These are phyloP conservation scores for Naumovozyma baii DNA, from an alignment of 805 yeast genomes.

Conservation along the genomic window DNA sequence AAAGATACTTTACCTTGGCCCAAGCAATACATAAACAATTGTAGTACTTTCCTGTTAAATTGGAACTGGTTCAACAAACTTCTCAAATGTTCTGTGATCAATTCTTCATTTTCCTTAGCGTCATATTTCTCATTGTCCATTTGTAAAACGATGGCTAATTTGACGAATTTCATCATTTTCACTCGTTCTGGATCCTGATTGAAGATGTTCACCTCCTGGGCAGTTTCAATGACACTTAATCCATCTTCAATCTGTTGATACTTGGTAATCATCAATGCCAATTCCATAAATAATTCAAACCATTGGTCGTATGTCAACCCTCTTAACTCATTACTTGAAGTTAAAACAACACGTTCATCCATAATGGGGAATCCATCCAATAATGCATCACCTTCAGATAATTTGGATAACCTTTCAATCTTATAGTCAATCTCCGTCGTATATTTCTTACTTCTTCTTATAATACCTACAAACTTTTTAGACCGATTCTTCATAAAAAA, in stretches of 20 bases:
- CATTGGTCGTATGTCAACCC: conserved; percentile 72
- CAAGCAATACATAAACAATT: conserved; percentile 58
- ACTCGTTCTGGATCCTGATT: conserved; percentile 52
- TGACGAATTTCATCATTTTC: conserved; percentile 51
- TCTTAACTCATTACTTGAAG: conserved; percentile 53
- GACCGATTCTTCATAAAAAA: conserved; percentile 73
- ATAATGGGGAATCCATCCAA: conserved; percentile 29
- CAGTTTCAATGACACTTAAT: conserved; percentile 57
- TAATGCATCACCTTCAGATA: conserved; percentile 46
- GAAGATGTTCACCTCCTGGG: conserved; percentile 72
- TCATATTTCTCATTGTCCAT: conserved; percentile 10
- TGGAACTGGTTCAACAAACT: conserved; percentile 57
- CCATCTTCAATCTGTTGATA: conserved; percentile 56
- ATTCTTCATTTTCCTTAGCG: conserved; percentile 37
- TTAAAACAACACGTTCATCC: conserved; percentile 35
- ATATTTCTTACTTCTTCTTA: conserved; percentile 50
- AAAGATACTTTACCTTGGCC: conserved; percentile 46
- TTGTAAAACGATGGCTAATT: conserved; percentile 47
- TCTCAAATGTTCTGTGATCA: conserved; percentile 51
- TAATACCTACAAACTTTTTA: conserved; percentile 57
- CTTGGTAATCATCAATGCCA: conserved; percentile 57
- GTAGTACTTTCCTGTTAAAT: conserved; percentile 60
- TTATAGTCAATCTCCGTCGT: conserved; percentile 64
- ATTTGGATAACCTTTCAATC: conserved; percentile 54
- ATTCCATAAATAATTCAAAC: conserved; percentile 77